phyloP scores from a whole-genome alignment of 495 filamentous ascomycete species.

The Podospora pseudoanserina region DNA sequence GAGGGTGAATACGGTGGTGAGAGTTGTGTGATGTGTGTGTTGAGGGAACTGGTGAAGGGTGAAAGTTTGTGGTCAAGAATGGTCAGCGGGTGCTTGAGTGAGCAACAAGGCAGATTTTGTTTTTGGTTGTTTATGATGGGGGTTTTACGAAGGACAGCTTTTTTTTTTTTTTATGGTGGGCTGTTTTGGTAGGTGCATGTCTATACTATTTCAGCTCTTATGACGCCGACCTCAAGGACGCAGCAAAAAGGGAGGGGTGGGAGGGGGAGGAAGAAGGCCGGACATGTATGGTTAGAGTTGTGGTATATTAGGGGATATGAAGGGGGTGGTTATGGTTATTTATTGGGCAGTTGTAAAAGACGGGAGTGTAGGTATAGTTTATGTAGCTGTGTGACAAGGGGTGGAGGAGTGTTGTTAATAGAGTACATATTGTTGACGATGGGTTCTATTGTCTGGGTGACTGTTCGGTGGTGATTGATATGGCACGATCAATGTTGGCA shows the following conservation, averaged over 20 bases:
- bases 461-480: not conserved
- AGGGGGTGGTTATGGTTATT: not conserved
- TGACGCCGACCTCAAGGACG: not conserved
- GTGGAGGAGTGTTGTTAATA: not conserved
- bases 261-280: not conserved
- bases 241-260: not conserved
- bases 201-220: not conserved
- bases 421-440: not conserved
- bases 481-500: no score
- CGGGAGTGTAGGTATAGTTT: not conserved
- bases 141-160: not conserved
- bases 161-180: not conserved
- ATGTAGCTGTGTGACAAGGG: not conserved
- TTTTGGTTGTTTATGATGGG: not conserved
- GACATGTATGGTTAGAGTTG: not conserved
- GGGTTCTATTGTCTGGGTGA: not conserved
- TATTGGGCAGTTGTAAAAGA: not conserved
- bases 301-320: not conserved
- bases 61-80: not conserved
- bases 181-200: not conserved
- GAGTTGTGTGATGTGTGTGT: not conserved
- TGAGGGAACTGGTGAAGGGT: not conserved
- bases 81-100: not conserved
- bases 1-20: not conserved
- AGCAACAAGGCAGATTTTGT: not conserved